A percentile compares a stretch with the other conserved stretches of the same genome.
phyloP scores from a whole-genome alignment of 768 basidiomycete genomes.

The Coprinopsis cinerea region DNA sequence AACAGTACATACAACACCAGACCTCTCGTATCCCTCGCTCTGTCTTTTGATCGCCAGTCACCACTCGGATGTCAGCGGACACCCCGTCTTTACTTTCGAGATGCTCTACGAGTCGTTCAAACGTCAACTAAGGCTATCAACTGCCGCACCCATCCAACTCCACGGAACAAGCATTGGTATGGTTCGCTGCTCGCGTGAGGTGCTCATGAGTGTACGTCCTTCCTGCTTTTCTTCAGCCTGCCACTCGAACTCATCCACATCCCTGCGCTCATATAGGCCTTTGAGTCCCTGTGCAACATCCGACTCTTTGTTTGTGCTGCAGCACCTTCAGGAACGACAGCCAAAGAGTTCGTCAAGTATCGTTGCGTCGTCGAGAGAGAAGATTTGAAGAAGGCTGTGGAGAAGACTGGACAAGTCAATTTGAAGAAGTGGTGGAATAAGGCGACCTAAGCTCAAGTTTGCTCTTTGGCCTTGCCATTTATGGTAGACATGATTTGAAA shows the following conservation, averaged over 20 bases:
- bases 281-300: constrained; percentile 57
- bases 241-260: neutral
- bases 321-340: constrained; percentile 41
- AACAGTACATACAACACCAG: constrained; percentile 28
- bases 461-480: no score
- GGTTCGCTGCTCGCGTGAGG: constrained; percentile 56
- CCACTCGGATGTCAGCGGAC: constrained; percentile 72
- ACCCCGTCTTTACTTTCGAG: constrained; percentile 82
- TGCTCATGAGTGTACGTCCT: constrained; percentile 58
- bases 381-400: constrained; percentile 63
- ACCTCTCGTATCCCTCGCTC: constrained; percentile 68
- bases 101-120: constrained; percentile 81
- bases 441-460: no score
- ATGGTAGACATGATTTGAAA: no score
- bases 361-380: constrained; percentile 58
- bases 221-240: neutral
- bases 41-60: constrained; percentile 83
- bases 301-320: constrained; percentile 51
- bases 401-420: constrained; percentile 59
- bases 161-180: constrained; percentile 74
- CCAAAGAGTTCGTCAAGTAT: constrained; percentile 72
- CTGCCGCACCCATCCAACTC: constrained; percentile 68
- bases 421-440: constrained; percentile 77
- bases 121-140: constrained; percentile 65
- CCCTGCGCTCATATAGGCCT: constrained; percentile 47